Percentiles rank a stretch among this genome's conserved stretches.
phyloP scores from a whole-genome alignment of 2,329 filamentous ascomycete genomes.

The Davidsoniella australis region DNA sequence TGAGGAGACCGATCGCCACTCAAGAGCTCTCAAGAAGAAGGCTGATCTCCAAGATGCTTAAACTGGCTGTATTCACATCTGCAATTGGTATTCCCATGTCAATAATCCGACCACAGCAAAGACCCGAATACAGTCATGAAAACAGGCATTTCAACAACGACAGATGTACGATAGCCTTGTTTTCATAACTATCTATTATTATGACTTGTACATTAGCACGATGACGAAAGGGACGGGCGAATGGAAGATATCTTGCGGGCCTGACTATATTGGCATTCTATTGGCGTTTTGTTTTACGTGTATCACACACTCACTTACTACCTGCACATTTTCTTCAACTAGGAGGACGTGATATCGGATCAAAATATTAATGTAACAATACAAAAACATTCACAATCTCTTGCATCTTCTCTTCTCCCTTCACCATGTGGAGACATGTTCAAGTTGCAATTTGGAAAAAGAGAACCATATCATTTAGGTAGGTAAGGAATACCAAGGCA shows the following conservation, averaged over 20 bases:
- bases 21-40: conserved; percentile 61
- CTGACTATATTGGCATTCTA: neutral
- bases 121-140: neutral
- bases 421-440: too few species aligned
- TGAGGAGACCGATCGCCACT: conserved; percentile 82
- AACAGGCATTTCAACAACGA: neutral
- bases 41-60: conserved; percentile 49
- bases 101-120: neutral
- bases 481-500: too few species aligned
- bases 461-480: too few species aligned
- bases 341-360: neutral
- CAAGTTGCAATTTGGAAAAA: too few species aligned
- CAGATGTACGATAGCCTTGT: neutral
- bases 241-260: too few species aligned
- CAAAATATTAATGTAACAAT: neutral
- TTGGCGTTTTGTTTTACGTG: neutral
- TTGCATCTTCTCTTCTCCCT: too few species aligned
- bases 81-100: too few species aligned
- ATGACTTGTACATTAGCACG: conserved; percentile 6
- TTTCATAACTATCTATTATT: neutral
- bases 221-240: neutral
- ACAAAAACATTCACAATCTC: neutral
- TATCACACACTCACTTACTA: neutral
- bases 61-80: neutral
- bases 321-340: neutral